Conservation (phyloP, 352 stramenopile species). For the Globisporangium cylindrosporum region DNA sequence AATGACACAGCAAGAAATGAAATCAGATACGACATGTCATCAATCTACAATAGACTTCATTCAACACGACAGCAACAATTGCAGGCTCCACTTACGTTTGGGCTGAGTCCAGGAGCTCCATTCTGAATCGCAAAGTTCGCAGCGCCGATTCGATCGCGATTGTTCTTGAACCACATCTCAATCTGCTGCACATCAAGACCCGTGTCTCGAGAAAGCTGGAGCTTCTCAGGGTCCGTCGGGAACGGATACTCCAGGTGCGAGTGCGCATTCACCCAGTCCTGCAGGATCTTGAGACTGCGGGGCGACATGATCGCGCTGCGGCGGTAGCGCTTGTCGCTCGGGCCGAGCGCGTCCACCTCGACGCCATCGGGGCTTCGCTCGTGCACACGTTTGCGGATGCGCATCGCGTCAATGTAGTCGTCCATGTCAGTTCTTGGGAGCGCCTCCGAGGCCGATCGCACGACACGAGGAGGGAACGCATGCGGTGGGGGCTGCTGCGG, state of each 20-base stretch:
- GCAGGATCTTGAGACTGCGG: constrained; percentile 68
- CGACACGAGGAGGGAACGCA: constrained; percentile 34
- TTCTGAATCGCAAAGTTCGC: constrained; percentile 27
- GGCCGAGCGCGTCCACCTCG: constrained; percentile 18
- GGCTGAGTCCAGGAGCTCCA: constrained; percentile 20
- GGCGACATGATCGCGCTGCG: constrained; percentile 53
- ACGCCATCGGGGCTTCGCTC: constrained; percentile 36
- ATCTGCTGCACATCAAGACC: constrained; percentile 78
- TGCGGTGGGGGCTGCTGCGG: constrained; percentile 18
- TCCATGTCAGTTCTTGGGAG: constrained; percentile 44
- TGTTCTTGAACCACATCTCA: constrained; percentile 82
- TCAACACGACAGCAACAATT: neutral
- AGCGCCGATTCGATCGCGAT: constrained; percentile 53
- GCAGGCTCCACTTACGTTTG: constrained; percentile 17
- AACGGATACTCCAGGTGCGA: constrained; percentile 62
- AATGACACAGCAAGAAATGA: neutral
- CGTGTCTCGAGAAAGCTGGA: constrained; percentile 72
- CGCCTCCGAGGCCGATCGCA: constrained; percentile 71
- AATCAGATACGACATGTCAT: constrained; percentile 3
- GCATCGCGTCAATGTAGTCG: constrained; percentile 66
- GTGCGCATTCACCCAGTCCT: constrained; percentile 73
- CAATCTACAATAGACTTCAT: neutral
- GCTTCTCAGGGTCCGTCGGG: constrained; percentile 61
- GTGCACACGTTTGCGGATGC: constrained; percentile 59
- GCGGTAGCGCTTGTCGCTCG: constrained; percentile 45